Evolutionary conservation across 1,284 basidiomycete genomes (phyloP), one percentile per base, ranked within the genome.

Genomic region (Papiliotrema nemorosa): DNA sequence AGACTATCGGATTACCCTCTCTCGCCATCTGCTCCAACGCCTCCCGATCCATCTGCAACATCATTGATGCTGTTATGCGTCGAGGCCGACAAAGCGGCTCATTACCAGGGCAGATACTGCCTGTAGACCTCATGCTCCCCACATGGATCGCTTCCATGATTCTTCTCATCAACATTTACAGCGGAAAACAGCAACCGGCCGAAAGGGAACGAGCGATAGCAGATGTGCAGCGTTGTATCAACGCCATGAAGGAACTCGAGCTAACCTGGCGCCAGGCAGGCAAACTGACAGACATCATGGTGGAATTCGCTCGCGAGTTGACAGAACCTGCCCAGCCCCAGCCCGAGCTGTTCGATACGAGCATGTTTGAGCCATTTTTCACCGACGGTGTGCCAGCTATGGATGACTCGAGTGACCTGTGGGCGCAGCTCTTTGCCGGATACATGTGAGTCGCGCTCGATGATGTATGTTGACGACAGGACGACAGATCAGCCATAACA

Each of bases 11-110:
- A 12, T 68, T 77, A 44, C 86, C 88, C 0, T 88, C 86, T 0
- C 77, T 90, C 14, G 85, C 87, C 0, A 89, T 91, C 44, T 90
- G 88, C 67, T 85, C 84, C 16, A 90, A 88, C 55, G 88, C 88
- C 1, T 86, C 88, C 0, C 78, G 88, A n/a, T 84, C 84, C 2
- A 87, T 84, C 53, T 82, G 81, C 36, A 87, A 87, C 63, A 79
- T 90, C 27, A 75, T 85, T 21, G 84, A 88, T 57, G 63, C 66
- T 2, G 58, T 69, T 5, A 54, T 70, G n/a, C 58, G 62, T n/a
- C 58, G 73, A 18, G 63, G 67, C 5, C 54, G 67, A 33, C 57
- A 58, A 34, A 43, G 42, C 6, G 65, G 68, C 43, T 52, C 54
- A 10, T 73, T 79, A 10, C 79, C 77, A 26, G 69, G 79, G 16